Evolutionary conservation across 495 filamentous ascomycete genomes (phyloP), one percentile per base, ranked within the genome.

Genomic region (Parachaetomium inaequale): DNA sequence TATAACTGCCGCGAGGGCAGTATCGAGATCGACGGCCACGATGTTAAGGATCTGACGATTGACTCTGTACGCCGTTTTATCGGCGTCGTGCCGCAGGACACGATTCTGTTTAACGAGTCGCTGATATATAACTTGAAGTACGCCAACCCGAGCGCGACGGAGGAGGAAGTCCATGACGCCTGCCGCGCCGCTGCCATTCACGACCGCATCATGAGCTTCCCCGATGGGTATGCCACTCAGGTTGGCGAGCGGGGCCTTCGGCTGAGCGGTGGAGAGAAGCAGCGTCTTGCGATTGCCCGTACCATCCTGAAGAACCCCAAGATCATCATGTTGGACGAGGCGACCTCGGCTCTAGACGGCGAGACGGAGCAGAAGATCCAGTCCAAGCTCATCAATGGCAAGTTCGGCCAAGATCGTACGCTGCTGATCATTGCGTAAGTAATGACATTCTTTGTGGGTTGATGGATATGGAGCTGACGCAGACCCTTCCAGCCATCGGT

Each of bases 341-440:
- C 94, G 8, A 98, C 94, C 0, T 95, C 94, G 34, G 94, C 94
- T 5, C 81, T 98, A n/a, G 94, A 98, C 66, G 93, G 91, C 1
- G 91, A 94, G 66, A 98, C 94, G 3, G 94, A 98, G 72, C 90
- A 96, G 72, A 87, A 96, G 68, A 97, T 98, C 51, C 94, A 98
- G 71, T 80, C 85, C 28, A 91, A 93, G 19, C 82, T 98, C 11
- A 84, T 85, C 34, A 89, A 83, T 84, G 87, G 84, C 91, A 71
- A 72, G 29, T 86, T 98, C 40, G 86, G 89, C 25, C 78, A 86
- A 43, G 92, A 89, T 28, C 90, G 94, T 45, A 98, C 94, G 2
- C 89, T 95, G 66, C 70, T 84, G 51, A 82, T 83, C 49, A 84
- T 84, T 66, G 82, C 82, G 82, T 84, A 76, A 76, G 80, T 78